Conservation (phyloP, 2,329 filamentous ascomycete species). For the Colletotrichum sp. region DNA sequence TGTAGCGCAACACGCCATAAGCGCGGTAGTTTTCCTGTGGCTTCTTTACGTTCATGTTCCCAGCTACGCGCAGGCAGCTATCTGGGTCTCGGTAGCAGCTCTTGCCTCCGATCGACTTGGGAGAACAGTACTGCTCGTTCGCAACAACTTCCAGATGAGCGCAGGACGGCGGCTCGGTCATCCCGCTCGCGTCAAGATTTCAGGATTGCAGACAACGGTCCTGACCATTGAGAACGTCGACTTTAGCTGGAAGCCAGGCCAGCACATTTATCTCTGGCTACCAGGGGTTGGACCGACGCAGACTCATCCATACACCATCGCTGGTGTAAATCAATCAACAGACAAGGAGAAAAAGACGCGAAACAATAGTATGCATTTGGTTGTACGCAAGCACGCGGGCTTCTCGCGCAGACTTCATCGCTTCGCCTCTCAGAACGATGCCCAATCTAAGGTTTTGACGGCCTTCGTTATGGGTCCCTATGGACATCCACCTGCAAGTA, state of each 20-base stretch:
- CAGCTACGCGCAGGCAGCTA: constrained; percentile 59
- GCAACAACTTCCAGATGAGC: constrained; percentile 56
- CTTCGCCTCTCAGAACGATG: constrained; percentile 26
- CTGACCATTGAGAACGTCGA: constrained; percentile 64
- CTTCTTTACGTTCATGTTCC: constrained; percentile 70
- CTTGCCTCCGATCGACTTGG: constrained; percentile 67
- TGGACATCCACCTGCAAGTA: constrained; percentile 60
- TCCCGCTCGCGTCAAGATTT: constrained; percentile 49
- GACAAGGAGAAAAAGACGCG: constrained; percentile 41
- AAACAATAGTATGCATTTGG: constrained; percentile 63
- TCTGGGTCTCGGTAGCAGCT: constrained; percentile 70
- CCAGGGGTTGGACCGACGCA: constrained; percentile 59
- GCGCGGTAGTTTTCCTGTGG: constrained; percentile 66
- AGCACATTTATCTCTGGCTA: constrained; percentile 67
- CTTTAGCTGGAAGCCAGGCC: constrained; percentile 62
- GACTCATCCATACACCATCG: constrained; percentile 67
- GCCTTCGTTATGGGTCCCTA: constrained; percentile 62
- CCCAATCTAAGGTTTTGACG: constrained; percentile 33
- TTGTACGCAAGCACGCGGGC: constrained; percentile 59
- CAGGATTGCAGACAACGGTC: constrained; percentile 59
- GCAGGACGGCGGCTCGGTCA: constrained; percentile 54
- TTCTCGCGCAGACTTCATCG: constrained; percentile 61
- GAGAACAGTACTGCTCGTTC: constrained; percentile 51
- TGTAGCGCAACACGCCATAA: constrained; percentile 70
- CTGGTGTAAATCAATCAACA: constrained; percentile 55